Evolutionary conservation across 2,329 filamentous ascomycete species (phyloP).

Genomic region (Penicillium sp.): DNA sequence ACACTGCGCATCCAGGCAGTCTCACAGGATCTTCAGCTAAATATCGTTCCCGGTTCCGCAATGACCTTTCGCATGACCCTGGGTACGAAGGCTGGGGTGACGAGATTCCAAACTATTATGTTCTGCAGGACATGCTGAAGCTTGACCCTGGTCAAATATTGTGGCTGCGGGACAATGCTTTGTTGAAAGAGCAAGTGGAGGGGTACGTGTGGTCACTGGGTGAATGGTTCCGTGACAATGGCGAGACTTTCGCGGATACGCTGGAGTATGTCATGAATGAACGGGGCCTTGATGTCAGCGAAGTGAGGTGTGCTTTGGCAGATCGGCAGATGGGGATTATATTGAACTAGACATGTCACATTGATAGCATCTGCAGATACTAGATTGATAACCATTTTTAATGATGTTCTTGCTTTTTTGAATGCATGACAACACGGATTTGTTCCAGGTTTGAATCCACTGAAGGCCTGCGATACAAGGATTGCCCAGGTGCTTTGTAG

Average conservation of each 20-base stretch:
- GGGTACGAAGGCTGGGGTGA: slow-evolving; percentile 66
- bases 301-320: slow-evolving; percentile 34
- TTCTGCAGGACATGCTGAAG: slow-evolving; percentile 66
- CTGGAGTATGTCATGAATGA: slow-evolving; percentile 58
- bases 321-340: slow-evolving; percentile 36
- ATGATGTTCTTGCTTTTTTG: background rate
- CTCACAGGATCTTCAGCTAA: slow-evolving; percentile 31
- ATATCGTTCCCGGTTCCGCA: slow-evolving; percentile 50
- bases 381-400: background rate
- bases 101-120: slow-evolving; percentile 64
- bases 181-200: slow-evolving; percentile 60
- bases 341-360: slow-evolving; percentile 12
- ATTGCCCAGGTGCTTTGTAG: too few relatives aligned
- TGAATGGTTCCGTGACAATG: slow-evolving; percentile 65
- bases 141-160: slow-evolving; percentile 62
- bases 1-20: slow-evolving; percentile 23
- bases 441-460: too few relatives aligned
- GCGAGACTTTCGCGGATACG: slow-evolving; percentile 63
- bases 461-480: too few relatives aligned
- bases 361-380: background rate
- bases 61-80: slow-evolving; percentile 53
- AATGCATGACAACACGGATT: background rate
- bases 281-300: slow-evolving; percentile 53
- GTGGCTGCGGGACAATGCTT: slow-evolving; percentile 58
- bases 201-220: slow-evolving; percentile 53